Percentiles rank a stretch among this genome's conserved stretches.
Evolutionary conservation across 805 yeast species (phyloP).

Genomic region (Wickerhamomyces pijperi): DNA sequence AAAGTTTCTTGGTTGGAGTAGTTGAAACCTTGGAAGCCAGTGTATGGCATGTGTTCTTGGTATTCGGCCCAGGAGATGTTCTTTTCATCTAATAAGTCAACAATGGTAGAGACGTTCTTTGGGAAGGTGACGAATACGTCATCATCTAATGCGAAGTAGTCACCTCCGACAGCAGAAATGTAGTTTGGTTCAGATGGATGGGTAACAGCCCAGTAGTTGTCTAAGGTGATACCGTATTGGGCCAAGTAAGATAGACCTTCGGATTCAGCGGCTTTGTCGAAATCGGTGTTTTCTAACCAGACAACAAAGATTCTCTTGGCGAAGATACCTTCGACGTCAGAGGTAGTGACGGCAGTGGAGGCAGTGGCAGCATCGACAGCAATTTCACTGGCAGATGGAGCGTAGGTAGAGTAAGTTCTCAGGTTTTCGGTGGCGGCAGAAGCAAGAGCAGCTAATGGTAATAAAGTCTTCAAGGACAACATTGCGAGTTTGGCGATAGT

Average conservation of each 20-base stretch:
- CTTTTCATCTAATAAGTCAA: constrained; percentile 30
- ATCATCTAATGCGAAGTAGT: constrained; percentile 34
- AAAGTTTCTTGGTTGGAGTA: constrained; percentile 30
- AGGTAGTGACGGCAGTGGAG: constrained; percentile 16
- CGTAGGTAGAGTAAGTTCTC: constrained; percentile 6
- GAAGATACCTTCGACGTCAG: constrained; percentile 27
- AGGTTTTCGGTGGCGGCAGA: constrained; percentile 4
- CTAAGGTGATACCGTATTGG: constrained; percentile 31
- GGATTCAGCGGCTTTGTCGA: constrained; percentile 36
- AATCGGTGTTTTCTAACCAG: constrained; percentile 43
- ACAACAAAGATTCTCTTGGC: constrained; percentile 31
- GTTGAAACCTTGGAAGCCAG: constrained; percentile 39
- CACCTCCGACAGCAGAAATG: constrained; percentile 35
- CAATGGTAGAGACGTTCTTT: constrained; percentile 33
- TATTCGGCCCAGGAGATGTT: constrained; percentile 43
- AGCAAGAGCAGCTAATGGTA: too few species aligned
- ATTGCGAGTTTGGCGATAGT: too few species aligned
- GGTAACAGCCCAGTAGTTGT: constrained; percentile 40
- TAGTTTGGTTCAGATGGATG: constrained; percentile 44
- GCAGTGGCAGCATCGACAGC: constrained; percentile 8
- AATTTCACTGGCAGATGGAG: constrained; percentile 3
- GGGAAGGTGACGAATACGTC: constrained; percentile 36
- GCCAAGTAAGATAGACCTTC: constrained; percentile 31
- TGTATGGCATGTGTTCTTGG: constrained; percentile 41
- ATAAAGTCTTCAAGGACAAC: too few species aligned